Evolutionary conservation across 345 rosid genomes (phyloP), one percentile per base, ranked within the genome.

Genomic region (Reutealis trisperma): DNA sequence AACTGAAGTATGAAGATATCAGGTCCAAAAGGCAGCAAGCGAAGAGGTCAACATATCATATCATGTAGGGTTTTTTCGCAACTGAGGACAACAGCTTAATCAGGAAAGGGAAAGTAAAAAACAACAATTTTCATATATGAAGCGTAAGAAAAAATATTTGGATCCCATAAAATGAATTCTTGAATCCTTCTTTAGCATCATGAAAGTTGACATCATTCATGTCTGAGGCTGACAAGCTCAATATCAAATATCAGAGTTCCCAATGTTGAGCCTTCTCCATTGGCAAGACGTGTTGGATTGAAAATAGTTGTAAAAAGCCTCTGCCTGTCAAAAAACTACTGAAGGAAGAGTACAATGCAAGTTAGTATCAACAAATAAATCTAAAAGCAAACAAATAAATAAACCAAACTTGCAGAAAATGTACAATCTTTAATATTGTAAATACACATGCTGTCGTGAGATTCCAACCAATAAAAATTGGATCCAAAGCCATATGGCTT

Each of bases 221-320:
- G 91, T 79, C 86, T 84, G 73, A 88, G 73, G 82, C 87, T 88
- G 86, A 94, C 84, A 55, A 88, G 84, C 85, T 92, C 94, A 14
- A 92, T 87, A 75, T 92, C 94, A 58, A 94, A 92, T 45, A 89
- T 83, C 22, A 90, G 87, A 27, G 91, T 92, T 54, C 97, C 97
- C 73, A 91, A 77, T 8, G 94, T 90, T 8, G 94, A 88, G 24
- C 91, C 95, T 90, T 94, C 97, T 79, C 92, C 97, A 78, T 88
- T 90, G 10, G 96, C 94, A 5, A 92, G 92, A 55, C 95, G 93
- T 47, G 98, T 90, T 44, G 98, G 94, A 34, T 89, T 90, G 85
- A 92, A 94, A 75, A 89, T 92, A 42, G 96, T 83, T 5, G 98
- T 94, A 77, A 92, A 89, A 67, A 92, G 90, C 90, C 92, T 89